These are phyloP conservation scores for Flammula alnicola DNA, from an alignment of 1,284 basidiomycete species.

Conservation along the genomic window DNA sequence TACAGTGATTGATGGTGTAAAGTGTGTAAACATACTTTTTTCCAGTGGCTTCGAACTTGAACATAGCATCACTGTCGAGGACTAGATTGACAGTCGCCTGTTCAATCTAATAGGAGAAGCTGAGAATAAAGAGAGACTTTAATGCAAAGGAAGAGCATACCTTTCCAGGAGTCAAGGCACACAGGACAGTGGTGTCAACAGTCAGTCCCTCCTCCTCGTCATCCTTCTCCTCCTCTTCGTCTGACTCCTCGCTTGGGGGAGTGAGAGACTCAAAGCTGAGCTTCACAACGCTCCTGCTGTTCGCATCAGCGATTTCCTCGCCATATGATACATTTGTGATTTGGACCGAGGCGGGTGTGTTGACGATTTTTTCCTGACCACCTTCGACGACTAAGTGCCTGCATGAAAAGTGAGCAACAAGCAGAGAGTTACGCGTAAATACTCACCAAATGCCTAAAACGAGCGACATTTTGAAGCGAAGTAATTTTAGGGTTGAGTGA, in stretches of 20 bases:
- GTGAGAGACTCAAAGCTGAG: conserved; percentile 62
- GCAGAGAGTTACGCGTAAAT: conserved; percentile 22
- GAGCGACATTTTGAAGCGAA: conserved; percentile 50
- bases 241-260: conserved; percentile 50
- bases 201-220: conserved; percentile 23
- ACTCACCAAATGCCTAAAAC: conserved; percentile 68
- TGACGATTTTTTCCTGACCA: conserved; percentile 58
- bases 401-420: conserved; percentile 15
- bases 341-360: conserved; percentile 72
- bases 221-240: conserved; percentile 51
- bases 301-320: conserved; percentile 68
- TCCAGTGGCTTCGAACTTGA: conserved; percentile 77
- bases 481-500: conserved; percentile 16
- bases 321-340: conserved; percentile 88
- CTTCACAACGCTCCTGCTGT: conserved; percentile 80
- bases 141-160: conserved; percentile 40
- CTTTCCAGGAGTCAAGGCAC: conserved; percentile 76
- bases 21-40: conserved; percentile 65
- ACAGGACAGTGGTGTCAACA: conserved; percentile 54
- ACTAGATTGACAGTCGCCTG: conserved; percentile 79
- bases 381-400: conserved; percentile 70
- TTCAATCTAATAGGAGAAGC: conserved; percentile 65
- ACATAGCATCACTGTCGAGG: conserved; percentile 74
- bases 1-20: conserved; percentile 13
- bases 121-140: conserved; percentile 3